A percentile compares a stretch with the other conserved stretches of the same genome.
These are phyloP conservation scores for Musa beccarii DNA, from an alignment of 176 grass and related monocot genomes.

Conservation along the genomic window DNA sequence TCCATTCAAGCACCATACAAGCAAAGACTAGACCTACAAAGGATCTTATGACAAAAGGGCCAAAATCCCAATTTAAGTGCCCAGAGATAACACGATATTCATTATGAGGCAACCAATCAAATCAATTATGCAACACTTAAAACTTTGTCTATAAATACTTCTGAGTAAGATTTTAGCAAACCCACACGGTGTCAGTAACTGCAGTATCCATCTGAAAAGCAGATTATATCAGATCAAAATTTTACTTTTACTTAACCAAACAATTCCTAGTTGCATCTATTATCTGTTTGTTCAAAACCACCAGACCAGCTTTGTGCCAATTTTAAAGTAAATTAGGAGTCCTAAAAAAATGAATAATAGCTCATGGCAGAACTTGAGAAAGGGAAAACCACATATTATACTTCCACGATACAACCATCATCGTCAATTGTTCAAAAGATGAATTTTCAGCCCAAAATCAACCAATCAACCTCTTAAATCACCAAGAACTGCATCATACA, in stretches of 20 bases:
- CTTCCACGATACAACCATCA: background rate
- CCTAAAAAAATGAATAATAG: background rate
- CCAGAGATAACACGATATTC: background rate
- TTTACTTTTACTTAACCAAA: no score
- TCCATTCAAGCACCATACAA: background rate
- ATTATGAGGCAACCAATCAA: background rate
- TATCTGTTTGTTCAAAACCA: background rate
- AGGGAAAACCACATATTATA: no score
- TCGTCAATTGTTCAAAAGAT: background rate
- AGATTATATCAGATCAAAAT: background rate
- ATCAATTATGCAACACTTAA: background rate
- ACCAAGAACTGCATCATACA: background rate
- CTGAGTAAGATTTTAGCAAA: no score
- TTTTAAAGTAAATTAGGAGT: background rate
- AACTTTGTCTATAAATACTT: background rate
- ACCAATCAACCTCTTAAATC: background rate
- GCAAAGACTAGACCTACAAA: background rate
- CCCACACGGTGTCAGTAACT: background rate
- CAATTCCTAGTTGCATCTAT: no score
- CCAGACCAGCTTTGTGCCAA: background rate
- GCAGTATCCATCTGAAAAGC: background rate
- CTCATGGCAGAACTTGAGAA: no score
- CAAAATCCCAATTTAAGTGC: background rate
- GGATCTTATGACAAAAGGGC: no score
- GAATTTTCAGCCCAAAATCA: background rate